These are phyloP conservation scores for Tremella mesenterica DNA, from an alignment of 768 basidiomycete species.

Conservation along the genomic window DNA sequence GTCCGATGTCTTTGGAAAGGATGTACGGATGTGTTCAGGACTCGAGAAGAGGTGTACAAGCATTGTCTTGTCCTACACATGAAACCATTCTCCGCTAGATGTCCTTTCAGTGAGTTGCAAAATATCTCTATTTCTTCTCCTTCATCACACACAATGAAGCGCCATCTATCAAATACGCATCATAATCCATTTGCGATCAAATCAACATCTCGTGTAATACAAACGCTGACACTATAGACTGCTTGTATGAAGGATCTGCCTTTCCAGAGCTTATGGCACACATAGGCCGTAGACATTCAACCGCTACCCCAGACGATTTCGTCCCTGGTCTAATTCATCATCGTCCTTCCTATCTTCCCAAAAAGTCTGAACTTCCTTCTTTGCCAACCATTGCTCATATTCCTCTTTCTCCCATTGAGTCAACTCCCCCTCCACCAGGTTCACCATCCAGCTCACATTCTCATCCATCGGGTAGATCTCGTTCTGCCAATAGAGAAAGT, in stretches of 20 bases:
- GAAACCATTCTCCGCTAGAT: slow-evolving; percentile 26
- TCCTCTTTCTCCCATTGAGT: too few species aligned
- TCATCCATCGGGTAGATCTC: too few species aligned
- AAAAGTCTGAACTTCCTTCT: background rate
- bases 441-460: background rate
- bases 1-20: slow-evolving; percentile 20
- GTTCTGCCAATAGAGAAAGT: background rate
- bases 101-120: slow-evolving; percentile 39
- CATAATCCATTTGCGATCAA: background rate
- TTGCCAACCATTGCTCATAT: background rate
- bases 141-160: too few species aligned
- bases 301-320: slow-evolving; percentile 33
- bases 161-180: too few species aligned
- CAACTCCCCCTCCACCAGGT: too few species aligned
- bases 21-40: slow-evolving; percentile 10
- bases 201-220: background rate
- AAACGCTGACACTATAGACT: slow-evolving; percentile 15
- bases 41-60: slow-evolving; percentile 16
- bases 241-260: slow-evolving; percentile 26
- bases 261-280: slow-evolving; percentile 33
- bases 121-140: background rate
- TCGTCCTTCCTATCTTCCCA: slow-evolving; percentile 2
- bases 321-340: slow-evolving; percentile 35
- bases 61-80: slow-evolving; percentile 31
- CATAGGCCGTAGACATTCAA: slow-evolving; percentile 27